Conservation (phyloP, 2,329 filamentous ascomycete species). For the Fulvia fulva region DNA sequence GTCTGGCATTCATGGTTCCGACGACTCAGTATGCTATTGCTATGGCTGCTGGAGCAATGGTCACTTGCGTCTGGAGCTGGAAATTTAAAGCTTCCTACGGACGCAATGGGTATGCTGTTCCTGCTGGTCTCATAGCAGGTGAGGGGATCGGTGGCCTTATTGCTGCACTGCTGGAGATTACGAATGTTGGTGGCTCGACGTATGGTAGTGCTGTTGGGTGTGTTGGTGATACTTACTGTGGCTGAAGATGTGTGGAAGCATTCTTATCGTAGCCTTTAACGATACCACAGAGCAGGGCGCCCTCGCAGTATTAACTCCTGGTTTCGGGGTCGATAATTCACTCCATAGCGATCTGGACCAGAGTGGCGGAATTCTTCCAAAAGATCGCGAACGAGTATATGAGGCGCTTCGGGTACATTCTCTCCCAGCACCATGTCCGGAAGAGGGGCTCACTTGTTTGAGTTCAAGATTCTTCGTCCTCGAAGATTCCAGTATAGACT, state of each 20-base stretch:
- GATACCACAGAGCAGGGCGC: too few species aligned
- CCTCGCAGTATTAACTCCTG: too few species aligned
- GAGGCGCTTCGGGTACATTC: too few species aligned
- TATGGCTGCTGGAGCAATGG: slow-evolving; percentile 51
- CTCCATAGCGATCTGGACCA: too few species aligned
- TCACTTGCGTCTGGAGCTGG: slow-evolving; percentile 47
- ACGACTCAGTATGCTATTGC: slow-evolving; percentile 54
- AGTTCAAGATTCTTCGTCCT: too few species aligned
- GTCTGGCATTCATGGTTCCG: slow-evolving; percentile 54
- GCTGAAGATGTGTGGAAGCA: background rate
- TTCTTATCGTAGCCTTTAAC: too few species aligned
- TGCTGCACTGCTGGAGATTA: slow-evolving; percentile 48
- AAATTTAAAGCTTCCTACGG: slow-evolving; percentile 17
- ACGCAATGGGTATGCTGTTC: slow-evolving; percentile 50
- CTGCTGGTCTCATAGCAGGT: slow-evolving; percentile 56
- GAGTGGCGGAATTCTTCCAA: too few species aligned
- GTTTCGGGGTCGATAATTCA: too few species aligned
- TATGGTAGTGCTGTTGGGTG: slow-evolving; percentile 40
- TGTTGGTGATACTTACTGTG: slow-evolving; percentile 13
- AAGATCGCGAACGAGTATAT: too few species aligned
- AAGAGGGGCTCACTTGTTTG: too few species aligned
- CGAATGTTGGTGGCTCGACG: slow-evolving; percentile 34
- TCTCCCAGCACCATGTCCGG: too few species aligned
- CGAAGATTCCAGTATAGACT: too few species aligned
- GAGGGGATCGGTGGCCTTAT: slow-evolving; percentile 58